phyloP scores from a whole-genome alignment of 169 alveolate genomes.

The Eimeria tenella region DNA sequence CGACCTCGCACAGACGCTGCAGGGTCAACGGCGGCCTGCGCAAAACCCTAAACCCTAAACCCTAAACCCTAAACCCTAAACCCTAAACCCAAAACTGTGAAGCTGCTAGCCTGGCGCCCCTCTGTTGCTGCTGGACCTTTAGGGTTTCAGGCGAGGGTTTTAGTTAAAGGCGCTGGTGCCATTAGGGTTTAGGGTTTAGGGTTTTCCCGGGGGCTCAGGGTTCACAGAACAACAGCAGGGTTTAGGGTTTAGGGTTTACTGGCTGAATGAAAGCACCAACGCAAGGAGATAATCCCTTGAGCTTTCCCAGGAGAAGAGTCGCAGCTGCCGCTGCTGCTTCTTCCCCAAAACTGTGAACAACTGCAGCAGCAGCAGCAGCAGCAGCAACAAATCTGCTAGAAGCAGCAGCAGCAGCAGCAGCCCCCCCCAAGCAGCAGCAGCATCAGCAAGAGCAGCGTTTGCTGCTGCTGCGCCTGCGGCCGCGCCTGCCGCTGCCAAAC shows the following conservation, averaged over 20 bases:
- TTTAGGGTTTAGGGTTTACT: too few relatives aligned
- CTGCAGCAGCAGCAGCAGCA: slow-evolving; percentile 11
- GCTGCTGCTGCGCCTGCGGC: too few relatives aligned
- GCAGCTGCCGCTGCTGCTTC: slow-evolving; percentile 37
- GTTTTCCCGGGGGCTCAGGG: neutral
- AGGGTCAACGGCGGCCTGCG: slow-evolving; percentile 1
- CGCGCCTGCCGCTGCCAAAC: too few relatives aligned
- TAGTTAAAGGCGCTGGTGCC: too few relatives aligned
- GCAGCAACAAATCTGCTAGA: neutral
- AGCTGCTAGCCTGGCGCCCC: too few relatives aligned
- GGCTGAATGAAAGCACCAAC: neutral
- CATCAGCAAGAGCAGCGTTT: too few relatives aligned
- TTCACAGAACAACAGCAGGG: neutral
- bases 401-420: neutral
- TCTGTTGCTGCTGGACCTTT: too few relatives aligned
- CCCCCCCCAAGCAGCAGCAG: too few relatives aligned
- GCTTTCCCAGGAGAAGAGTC: neutral
- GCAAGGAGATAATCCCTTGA: neutral
- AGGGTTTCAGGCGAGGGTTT: too few relatives aligned
- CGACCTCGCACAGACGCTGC: slow-evolving; percentile 21
- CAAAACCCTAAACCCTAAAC: slow-evolving; percentile 40
- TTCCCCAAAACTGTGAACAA: neutral
- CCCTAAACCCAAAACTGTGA: neutral
- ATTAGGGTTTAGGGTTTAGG: neutral
- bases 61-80: slow-evolving; percentile 27